Evolutionary conservation across 2,329 filamentous ascomycete genomes (phyloP).

Genomic region (Penicillium janthinellum): DNA sequence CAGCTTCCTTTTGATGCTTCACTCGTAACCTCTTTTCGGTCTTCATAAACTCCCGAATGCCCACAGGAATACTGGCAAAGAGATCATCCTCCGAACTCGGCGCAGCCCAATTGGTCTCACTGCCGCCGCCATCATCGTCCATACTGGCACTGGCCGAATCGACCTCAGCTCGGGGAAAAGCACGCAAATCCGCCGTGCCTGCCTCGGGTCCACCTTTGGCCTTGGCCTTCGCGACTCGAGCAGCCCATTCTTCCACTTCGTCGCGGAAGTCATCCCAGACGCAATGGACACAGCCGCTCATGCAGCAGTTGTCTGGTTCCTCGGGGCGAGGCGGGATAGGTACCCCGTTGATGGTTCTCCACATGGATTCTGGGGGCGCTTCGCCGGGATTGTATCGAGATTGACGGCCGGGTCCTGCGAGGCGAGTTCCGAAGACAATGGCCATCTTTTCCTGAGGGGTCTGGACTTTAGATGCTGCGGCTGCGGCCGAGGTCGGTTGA

Average conservation of each 20-base stretch:
- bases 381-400: conserved; percentile 58
- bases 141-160: conserved; percentile 61
- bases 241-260: conserved; percentile 87
- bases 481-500: conserved; percentile 14
- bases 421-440: conserved; percentile 79
- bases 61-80: conserved; percentile 81
- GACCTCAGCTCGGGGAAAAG: conserved; percentile 44
- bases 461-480: conserved; percentile 21
- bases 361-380: conserved; percentile 60
- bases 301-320: conserved; percentile 98
- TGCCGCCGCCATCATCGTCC: conserved; percentile 80
- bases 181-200: conserved; percentile 33
- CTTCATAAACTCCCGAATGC: conserved; percentile 96
- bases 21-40: conserved; percentile 87
- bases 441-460: conserved; percentile 54
- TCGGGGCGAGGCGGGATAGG: conserved; percentile 78
- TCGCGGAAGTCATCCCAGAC: conserved; percentile 93
- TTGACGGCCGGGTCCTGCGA: conserved; percentile 70
- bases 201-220: conserved; percentile 34
- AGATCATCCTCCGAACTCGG: conserved; percentile 58
- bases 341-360: conserved; percentile 70
- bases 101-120: conserved; percentile 65
- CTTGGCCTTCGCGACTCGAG: conserved; percentile 64
- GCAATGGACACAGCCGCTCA: conserved; percentile 97
- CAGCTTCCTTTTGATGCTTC: conserved; percentile 61